Percentiles rank a stretch among this genome's conserved stretches.
Conservation (phyloP, 2,329 filamentous ascomycete species). For the Talaromyces sp. region DNA sequence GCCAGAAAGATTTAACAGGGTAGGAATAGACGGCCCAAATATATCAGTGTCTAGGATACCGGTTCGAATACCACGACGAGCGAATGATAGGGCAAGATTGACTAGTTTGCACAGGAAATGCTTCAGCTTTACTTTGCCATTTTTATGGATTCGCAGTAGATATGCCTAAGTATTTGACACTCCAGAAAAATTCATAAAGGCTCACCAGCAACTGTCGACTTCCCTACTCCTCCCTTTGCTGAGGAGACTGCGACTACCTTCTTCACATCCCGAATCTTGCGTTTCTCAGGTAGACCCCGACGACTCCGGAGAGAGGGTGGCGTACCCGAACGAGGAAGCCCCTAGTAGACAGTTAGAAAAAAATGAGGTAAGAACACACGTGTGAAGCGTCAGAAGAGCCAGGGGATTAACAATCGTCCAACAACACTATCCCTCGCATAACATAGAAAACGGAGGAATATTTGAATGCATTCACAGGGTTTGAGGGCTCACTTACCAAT, state of each 20-base stretch:
- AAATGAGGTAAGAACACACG: background rate
- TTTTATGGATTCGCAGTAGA: no score
- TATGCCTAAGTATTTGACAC: background rate
- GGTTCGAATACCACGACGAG: constrained; percentile 75
- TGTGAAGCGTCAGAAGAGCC: no score
- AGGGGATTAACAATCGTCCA: no score
- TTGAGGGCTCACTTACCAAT: constrained; percentile 58
- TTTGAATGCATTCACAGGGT: background rate
- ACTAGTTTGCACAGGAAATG: constrained; percentile 36
- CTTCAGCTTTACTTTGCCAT: constrained; percentile 4
- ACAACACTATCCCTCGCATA: no score
- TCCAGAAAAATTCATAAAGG: constrained; percentile 47
- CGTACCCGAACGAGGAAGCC: constrained; percentile 76
- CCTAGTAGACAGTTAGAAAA: constrained; percentile 56
- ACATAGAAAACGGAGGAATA: no score
- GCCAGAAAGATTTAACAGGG: constrained; percentile 77
- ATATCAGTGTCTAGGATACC: constrained; percentile 96
- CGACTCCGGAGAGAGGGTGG: constrained; percentile 71
- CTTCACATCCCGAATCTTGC: constrained; percentile 78
- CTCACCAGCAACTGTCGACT: constrained; percentile 84
- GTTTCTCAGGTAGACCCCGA: constrained; percentile 77
- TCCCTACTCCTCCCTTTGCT: constrained; percentile 96
- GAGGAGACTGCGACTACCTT: constrained; percentile 97
- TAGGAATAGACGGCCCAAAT: constrained; percentile 93
- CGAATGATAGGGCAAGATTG: constrained; percentile 86